Evolutionary conservation across 169 alveolate species (phyloP).

Genomic region (Blepharisma undulans): DNA sequence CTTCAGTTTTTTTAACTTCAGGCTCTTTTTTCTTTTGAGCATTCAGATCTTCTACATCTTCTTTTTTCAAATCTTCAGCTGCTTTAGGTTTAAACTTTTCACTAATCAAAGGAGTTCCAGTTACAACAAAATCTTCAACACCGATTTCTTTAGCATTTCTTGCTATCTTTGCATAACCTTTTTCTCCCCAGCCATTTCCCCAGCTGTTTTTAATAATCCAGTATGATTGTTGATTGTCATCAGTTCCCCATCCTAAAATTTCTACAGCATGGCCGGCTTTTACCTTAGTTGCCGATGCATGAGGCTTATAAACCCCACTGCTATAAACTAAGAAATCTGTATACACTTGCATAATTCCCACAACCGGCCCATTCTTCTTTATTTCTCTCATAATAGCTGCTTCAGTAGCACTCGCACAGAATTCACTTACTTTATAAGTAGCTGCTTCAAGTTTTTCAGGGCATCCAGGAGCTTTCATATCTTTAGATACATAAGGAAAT

Average conservation of each 20-base stretch:
- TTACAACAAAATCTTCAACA: slow-evolving; percentile 47
- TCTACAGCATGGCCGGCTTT: slow-evolving; percentile 72
- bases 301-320: slow-evolving; percentile 67
- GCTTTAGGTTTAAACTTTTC: slow-evolving; percentile 31
- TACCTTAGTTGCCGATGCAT: slow-evolving; percentile 61
- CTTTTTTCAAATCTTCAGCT: not conserved
- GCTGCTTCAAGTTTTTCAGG: slow-evolving; percentile 55
- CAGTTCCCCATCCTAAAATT: slow-evolving; percentile 80
- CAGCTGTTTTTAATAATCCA: slow-evolving; percentile 80
- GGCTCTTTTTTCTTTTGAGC: not conserved
- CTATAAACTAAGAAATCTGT: slow-evolving; percentile 74
- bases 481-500: slow-evolving; percentile 50
- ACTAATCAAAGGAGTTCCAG: slow-evolving; percentile 46
- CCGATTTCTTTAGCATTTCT: slow-evolving; percentile 46
- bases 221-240: slow-evolving; percentile 48
- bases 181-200: slow-evolving; percentile 82
- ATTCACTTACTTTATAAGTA: slow-evolving; percentile 40
- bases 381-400: slow-evolving; percentile 72
- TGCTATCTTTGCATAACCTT: slow-evolving; percentile 66
- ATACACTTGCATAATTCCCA: slow-evolving; percentile 59
- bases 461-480: slow-evolving; percentile 60
- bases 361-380: slow-evolving; percentile 76
- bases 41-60: not conserved
- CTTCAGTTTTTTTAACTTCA: not conserved
- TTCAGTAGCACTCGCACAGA: slow-evolving; percentile 66